Percentiles rank a stretch among this genome's conserved stretches.
phyloP scores from a whole-genome alignment of 164 flowering plant genomes.

The Chloranthus sessilifolius region DNA sequence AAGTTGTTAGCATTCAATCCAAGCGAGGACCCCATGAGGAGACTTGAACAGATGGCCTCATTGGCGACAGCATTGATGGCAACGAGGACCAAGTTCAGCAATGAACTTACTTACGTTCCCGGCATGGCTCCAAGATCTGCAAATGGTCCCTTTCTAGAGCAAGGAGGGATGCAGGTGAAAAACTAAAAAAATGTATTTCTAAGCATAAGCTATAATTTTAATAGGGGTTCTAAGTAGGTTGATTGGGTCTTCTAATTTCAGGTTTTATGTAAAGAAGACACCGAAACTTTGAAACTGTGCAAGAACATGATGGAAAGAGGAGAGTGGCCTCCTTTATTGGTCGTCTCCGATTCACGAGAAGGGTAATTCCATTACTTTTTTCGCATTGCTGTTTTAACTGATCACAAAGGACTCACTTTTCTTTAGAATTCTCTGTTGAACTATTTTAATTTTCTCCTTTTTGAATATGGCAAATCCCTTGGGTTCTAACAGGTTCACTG shows the following conservation, averaged over 20 bases:
- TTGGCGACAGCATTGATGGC: conserved; percentile 77
- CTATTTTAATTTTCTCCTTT: not conserved
- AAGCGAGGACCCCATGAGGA: conserved; percentile 50
- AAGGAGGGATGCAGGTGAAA: conserved; percentile 86
- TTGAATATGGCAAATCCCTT: not conserved
- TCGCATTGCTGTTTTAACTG: not conserved
- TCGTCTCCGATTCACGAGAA: conserved; percentile 76
- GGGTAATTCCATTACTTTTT: conserved; percentile 43
- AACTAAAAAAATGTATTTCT: too few species aligned
- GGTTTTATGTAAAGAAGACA: conserved; percentile 68
- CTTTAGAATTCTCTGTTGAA: not conserved
- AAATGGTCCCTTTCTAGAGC: conserved; percentile 57
- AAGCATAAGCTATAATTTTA: too few species aligned
- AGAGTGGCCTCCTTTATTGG: conserved; percentile 90
- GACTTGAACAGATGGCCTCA: conserved; percentile 84
- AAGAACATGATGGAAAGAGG: conserved; percentile 81
- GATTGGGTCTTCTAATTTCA: conserved; percentile 19
- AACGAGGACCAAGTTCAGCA: conserved; percentile 57
- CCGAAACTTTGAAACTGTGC: conserved; percentile 63
- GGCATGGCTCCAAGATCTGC: conserved; percentile 87
- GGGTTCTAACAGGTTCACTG: conserved; percentile 65
- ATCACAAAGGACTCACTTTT: too few species aligned
- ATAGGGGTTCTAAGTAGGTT: too few species aligned
- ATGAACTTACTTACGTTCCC: conserved; percentile 66
- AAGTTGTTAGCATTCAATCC: conserved; percentile 70